Evolutionary conservation across 345 rosid genomes (phyloP).

Genomic region (Nasturtium officinale): DNA sequence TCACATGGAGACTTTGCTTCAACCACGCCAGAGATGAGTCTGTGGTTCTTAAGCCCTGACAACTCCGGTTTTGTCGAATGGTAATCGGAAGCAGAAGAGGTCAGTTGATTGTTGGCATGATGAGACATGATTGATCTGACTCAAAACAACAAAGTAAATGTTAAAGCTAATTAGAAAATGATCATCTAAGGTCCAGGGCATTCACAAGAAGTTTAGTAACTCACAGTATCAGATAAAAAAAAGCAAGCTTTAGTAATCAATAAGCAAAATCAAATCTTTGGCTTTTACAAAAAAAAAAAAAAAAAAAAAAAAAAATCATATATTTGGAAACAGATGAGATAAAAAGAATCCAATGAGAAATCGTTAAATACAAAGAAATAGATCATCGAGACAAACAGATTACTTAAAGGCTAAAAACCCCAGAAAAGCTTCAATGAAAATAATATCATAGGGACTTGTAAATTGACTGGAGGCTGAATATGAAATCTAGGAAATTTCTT

Average conservation of each 20-base stretch:
- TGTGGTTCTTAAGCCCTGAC: constrained; percentile 43
- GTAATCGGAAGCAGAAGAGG: constrained; percentile 45
- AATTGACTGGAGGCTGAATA: background rate
- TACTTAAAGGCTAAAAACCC: background rate
- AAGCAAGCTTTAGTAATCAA: background rate
- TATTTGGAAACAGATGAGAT: constrained; percentile 20
- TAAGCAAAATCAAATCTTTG: constrained; percentile 20
- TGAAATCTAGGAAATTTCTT: constrained; percentile 14
- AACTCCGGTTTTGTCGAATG: constrained; percentile 28
- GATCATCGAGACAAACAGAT: constrained; percentile 26
- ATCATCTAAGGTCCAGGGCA: constrained; percentile 11
- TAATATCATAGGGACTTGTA: background rate
- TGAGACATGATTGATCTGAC: constrained; percentile 53
- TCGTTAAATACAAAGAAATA: constrained; percentile 5
- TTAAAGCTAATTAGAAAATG: constrained; percentile 1
- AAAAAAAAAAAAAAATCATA: no score
- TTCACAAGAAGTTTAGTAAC: background rate
- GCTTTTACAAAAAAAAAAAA: no score
- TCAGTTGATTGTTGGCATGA: constrained; percentile 52
- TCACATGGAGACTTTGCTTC: constrained; percentile 68
- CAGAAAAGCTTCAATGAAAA: background rate
- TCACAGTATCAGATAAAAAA: background rate
- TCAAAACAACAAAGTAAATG: background rate
- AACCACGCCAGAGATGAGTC: constrained; percentile 56
- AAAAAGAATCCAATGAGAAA: background rate